Percentiles rank a stretch among this genome's conserved stretches.
phyloP scores from a whole-genome alignment of 2,329 filamentous ascomycete species.

The Cryphonectria radicalis region DNA sequence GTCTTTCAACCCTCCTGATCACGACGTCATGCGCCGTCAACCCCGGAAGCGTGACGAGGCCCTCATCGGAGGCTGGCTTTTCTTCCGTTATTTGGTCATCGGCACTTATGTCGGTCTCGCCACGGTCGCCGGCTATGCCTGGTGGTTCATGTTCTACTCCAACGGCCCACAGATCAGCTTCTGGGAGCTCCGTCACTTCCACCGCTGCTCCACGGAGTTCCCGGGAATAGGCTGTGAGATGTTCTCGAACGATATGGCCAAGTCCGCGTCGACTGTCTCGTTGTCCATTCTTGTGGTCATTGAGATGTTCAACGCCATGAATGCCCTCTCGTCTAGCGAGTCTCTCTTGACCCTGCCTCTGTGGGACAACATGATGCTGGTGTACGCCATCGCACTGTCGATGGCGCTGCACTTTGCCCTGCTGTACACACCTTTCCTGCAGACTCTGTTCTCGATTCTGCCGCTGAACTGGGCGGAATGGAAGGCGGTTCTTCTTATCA shows the following conservation, averaged over 20 bases:
- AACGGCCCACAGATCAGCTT: constrained; percentile 91
- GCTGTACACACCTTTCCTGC: constrained; percentile 88
- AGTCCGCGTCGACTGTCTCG: constrained; percentile 90
- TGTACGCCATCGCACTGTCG: constrained; percentile 89
- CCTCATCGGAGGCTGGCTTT: constrained; percentile 92
- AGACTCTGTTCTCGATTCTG: constrained; percentile 86
- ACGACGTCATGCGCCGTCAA: constrained; percentile 94
- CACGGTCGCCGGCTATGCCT: constrained; percentile 96
- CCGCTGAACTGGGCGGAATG: constrained; percentile 86
- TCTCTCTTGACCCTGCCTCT: constrained; percentile 89
- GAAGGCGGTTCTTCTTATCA: constrained; percentile 88
- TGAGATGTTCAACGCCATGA: constrained; percentile 99
- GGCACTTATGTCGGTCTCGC: constrained; percentile 93
- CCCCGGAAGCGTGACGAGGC: constrained; percentile 92
- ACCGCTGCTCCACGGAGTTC: constrained; percentile 85
- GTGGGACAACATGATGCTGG: constrained; percentile 99
- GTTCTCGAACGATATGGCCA: constrained; percentile 84
- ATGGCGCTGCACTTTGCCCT: constrained; percentile 96
- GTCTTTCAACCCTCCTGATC: constrained; percentile 97
- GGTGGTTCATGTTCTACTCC: constrained; percentile 98
- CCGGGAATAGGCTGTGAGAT: constrained; percentile 90
- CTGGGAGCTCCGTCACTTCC: constrained; percentile 89
- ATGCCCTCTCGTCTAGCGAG: constrained; percentile 93
- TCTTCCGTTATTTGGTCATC: constrained; percentile 96
- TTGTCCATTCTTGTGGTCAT: constrained; percentile 93